phyloP scores from a whole-genome alignment of 169 alveolate genomes.

The Plasmodium inui region DNA sequence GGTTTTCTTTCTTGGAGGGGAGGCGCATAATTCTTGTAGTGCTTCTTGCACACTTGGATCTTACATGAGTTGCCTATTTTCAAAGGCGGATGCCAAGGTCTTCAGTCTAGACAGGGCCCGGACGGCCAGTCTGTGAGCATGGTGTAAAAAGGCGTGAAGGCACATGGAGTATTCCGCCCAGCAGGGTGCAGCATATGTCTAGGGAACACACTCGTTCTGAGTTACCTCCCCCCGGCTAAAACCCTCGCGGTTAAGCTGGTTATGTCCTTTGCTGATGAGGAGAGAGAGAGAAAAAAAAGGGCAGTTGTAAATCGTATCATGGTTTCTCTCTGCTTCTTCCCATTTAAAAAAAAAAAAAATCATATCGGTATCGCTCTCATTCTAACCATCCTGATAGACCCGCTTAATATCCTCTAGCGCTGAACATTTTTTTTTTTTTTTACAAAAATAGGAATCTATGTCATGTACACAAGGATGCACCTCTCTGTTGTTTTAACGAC shows the following conservation, averaged over 20 bases:
- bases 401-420: constrained; percentile 72
- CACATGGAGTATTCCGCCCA: background rate
- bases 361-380: background rate
- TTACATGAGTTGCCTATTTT: constrained; percentile 71
- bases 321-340: background rate
- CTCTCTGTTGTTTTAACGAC: background rate
- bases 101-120: constrained; percentile 58
- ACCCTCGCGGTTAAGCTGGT: constrained; percentile 70
- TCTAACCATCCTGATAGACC: constrained; percentile 57
- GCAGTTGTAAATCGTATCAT: background rate
- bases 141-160: background rate
- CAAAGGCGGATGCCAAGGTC: constrained; percentile 60
- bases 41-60: background rate
- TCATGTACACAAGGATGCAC: background rate
- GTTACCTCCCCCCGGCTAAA: constrained; percentile 69
- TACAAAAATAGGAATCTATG: background rate
- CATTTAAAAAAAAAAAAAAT: background rate
- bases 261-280: constrained; percentile 50
- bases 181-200: background rate
- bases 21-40: background rate
- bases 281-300: background rate
- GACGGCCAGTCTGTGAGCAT: constrained; percentile 45
- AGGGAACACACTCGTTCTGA: background rate
- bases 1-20: background rate
- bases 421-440: background rate